Percentiles rank a stretch among this genome's conserved stretches.
Evolutionary conservation across 495 filamentous ascomycete species (phyloP).

Genomic region (Penicillium angulare): DNA sequence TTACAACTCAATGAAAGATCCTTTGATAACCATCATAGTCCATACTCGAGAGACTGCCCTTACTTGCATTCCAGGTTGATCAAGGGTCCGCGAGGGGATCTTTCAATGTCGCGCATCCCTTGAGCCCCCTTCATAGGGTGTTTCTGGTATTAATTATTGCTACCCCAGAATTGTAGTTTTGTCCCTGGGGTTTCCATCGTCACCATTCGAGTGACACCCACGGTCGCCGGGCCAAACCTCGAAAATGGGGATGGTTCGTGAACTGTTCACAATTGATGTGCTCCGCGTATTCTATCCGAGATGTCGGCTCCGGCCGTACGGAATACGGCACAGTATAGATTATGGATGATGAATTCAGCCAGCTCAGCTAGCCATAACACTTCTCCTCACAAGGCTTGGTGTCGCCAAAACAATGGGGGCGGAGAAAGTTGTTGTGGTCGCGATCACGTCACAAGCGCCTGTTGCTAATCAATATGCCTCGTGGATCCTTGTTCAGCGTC

Average conservation of each 20-base stretch:
- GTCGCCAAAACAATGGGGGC: neutral
- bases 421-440: neutral
- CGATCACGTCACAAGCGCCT: neutral
- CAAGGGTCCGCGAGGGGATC: conserved; percentile 29
- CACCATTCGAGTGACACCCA: no score
- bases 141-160: conserved; percentile 24
- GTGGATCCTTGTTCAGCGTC: neutral
- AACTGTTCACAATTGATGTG: neutral
- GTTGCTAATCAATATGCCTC: neutral
- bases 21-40: neutral
- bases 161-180: neutral
- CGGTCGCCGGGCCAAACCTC: conserved; percentile 1
- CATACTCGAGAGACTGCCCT: conserved; percentile 22
- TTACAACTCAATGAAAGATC: neutral
- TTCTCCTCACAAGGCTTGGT: no score
- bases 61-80: conserved; percentile 31
- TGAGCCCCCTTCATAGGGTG: conserved; percentile 20
- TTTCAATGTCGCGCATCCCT: conserved; percentile 32
- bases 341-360: neutral
- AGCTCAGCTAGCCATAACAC: neutral
- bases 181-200: neutral
- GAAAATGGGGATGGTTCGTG: neutral
- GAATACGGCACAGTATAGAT: no score
- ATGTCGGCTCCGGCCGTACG: neutral
- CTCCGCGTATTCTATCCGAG: neutral